Conservation (phyloP, 1,284 basidiomycete genomes). For the Tilletia indica region DNA sequence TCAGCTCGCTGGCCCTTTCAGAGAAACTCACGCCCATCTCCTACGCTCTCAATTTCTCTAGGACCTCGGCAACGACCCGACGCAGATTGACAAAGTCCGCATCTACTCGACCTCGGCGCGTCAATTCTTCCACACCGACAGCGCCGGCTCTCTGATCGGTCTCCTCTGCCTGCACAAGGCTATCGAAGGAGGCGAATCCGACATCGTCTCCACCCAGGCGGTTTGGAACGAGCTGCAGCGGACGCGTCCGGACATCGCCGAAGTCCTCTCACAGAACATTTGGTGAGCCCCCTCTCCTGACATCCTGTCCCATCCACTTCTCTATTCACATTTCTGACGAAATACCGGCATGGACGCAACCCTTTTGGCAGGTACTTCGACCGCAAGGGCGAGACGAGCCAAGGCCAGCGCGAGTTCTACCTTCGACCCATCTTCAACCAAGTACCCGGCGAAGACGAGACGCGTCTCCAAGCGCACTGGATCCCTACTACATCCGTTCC, state of each 20-base stretch:
- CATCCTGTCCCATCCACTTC: not conserved
- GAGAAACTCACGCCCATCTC: not conserved
- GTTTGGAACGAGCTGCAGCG: slow-evolving; percentile 59
- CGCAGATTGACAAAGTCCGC: slow-evolving; percentile 58
- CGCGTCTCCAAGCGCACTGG: slow-evolving; percentile 42
- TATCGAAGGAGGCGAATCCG: slow-evolving; percentile 58
- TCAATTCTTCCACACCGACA: slow-evolving; percentile 58
- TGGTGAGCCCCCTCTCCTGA: slow-evolving; percentile 24
- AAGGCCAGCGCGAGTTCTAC: slow-evolving; percentile 32
- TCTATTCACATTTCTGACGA: too few species aligned
- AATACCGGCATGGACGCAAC: not conserved
- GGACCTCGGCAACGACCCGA: slow-evolving; percentile 59
- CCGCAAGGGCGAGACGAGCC: slow-evolving; percentile 44
- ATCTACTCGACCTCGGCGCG: slow-evolving; percentile 59
- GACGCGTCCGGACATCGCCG: slow-evolving; percentile 58
- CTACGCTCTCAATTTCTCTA: not conserved
- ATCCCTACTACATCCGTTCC: slow-evolving; percentile 51
- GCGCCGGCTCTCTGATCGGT: slow-evolving; percentile 56
- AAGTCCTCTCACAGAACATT: slow-evolving; percentile 51
- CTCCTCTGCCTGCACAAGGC: slow-evolving; percentile 59
- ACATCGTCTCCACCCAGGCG: slow-evolving; percentile 58
- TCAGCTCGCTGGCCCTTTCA: not conserved
- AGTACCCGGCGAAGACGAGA: slow-evolving; percentile 28
- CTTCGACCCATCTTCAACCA: slow-evolving; percentile 38
- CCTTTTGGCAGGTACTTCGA: slow-evolving; percentile 34